Conservation (phyloP, 1,284 basidiomycete species). For the Chiua sp. region DNA sequence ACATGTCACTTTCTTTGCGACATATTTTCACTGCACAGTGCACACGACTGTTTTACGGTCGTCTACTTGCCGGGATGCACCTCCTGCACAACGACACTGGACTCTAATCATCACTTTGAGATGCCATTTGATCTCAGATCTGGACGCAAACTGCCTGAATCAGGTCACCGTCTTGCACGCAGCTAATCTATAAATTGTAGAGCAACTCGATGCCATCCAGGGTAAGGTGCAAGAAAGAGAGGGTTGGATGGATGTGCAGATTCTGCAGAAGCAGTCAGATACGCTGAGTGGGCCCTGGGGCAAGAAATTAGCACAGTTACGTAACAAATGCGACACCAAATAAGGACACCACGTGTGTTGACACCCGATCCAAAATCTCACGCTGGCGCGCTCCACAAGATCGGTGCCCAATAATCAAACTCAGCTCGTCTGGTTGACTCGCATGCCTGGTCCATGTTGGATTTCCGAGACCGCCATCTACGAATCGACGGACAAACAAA, state of each 20-base stretch:
- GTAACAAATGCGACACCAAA: too few relatives aligned
- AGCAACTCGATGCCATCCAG: conserved; percentile 54
- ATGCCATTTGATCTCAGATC: neutral
- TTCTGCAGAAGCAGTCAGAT: too few relatives aligned
- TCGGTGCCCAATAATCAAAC: too few relatives aligned
- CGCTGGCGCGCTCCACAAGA: too few relatives aligned
- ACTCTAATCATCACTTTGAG: conserved; percentile 1
- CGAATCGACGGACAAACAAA: conserved; percentile 14
- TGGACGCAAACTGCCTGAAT: conserved; percentile 39
- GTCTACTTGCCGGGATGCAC: neutral
- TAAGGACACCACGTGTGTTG: too few relatives aligned
- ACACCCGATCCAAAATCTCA: too few relatives aligned
- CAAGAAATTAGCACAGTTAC: too few relatives aligned
- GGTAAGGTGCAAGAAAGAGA: conserved; percentile 31
- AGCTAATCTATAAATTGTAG: conserved; percentile 41
- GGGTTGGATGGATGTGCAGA: conserved; percentile 18
- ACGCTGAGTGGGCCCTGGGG: too few relatives aligned
- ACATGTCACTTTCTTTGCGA: conserved; percentile 33
- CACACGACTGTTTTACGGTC: neutral
- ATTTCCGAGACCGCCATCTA: conserved; percentile 15
- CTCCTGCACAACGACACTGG: conserved; percentile 16
- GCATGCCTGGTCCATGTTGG: conserved; percentile 13
- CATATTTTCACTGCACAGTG: neutral
- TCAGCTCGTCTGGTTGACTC: too few relatives aligned
- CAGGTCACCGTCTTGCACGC: conserved; percentile 51